These are phyloP conservation scores for Colletotrichum navitas DNA, from an alignment of 2,329 filamentous ascomycete species.

Conservation along the genomic window DNA sequence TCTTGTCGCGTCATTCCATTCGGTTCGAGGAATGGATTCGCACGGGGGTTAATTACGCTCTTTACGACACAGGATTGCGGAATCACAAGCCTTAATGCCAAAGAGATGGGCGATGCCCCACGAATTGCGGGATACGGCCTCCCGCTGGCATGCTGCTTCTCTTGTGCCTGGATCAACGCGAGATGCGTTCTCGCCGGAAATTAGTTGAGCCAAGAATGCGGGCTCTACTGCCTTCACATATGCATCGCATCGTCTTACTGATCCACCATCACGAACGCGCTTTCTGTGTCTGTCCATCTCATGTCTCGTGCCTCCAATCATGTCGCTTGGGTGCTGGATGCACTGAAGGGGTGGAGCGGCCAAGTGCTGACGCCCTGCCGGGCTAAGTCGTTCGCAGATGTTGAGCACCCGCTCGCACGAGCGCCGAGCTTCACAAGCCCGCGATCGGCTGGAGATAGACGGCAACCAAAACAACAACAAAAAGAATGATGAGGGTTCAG, in stretches of 20 bases:
- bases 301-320: neutral
- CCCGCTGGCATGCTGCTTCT: constrained; percentile 24
- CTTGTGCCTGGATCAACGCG: constrained; percentile 18
- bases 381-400: constrained; percentile 19
- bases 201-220: constrained; percentile 29
- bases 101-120: constrained; percentile 4
- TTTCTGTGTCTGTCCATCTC: neutral
- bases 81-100: constrained; percentile 27
- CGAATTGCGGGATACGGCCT: neutral
- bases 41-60: constrained; percentile 10
- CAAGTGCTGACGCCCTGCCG: constrained; percentile 1
- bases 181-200: constrained; percentile 19
- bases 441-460: constrained; percentile 3
- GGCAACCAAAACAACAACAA: neutral
- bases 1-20: neutral
- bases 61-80: constrained; percentile 16
- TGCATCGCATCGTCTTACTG: constrained; percentile 19
- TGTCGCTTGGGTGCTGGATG: neutral
- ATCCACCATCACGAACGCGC: constrained; percentile 7
- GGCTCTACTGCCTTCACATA: constrained; percentile 21
- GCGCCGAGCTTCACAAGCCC: constrained; percentile 14
- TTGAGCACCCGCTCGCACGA: constrained; percentile 7
- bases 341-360: constrained; percentile 20
- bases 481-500: neutral
- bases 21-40: constrained; percentile 22